Evolutionary conservation across 441 rosid genomes (phyloP), one percentile per base, ranked within the genome.

Genomic region (Corymbia citriodora): DNA sequence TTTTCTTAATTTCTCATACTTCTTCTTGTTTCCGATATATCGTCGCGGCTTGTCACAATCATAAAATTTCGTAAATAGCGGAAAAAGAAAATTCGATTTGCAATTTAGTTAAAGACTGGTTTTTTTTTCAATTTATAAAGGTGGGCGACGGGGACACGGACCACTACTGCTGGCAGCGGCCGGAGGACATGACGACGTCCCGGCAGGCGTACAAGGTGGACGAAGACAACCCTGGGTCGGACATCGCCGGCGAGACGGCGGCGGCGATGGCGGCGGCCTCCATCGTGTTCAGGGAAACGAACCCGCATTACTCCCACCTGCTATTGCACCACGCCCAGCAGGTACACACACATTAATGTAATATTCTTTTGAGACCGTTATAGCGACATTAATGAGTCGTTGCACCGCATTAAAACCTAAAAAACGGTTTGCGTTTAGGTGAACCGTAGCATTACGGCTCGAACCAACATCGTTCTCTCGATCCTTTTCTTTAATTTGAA

Each of bases 81-180:
- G 50, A 74, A 74, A 40, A 21, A 11, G 17, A 11, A 74, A 74
- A 40, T 19, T 72, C 50, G 9, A 12, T 5, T 40, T 40, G 45
- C 45, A 40, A 40, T 40, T 40, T 40, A 40, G 45, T 40, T 23
- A 79, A 79, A 12, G 85, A 79, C n/a, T 3, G 1, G 9, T 6
- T 55, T 87, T 48, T 18, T 7, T 40, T 33, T 31, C 55, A 31
- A 4, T 7, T 16, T 29, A 21, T 61, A 21, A 87, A 87, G 70
- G 88, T 87, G 8, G 88, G 88, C 13, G 70, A 87, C 8, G 88
- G 88, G 50, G 68, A 55, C n/a, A 87, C 68, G 49, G 88, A 87
- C 72, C 88, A 87, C 68, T 87, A 87, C 88, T 87, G 88, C 88
- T 87, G 88, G 88, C 88, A 87, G 48, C 65, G 68, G 70, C 70